Evolutionary conservation across 2,329 filamentous ascomycete species (phyloP).

Genomic region (Harringtonia lauricola): DNA sequence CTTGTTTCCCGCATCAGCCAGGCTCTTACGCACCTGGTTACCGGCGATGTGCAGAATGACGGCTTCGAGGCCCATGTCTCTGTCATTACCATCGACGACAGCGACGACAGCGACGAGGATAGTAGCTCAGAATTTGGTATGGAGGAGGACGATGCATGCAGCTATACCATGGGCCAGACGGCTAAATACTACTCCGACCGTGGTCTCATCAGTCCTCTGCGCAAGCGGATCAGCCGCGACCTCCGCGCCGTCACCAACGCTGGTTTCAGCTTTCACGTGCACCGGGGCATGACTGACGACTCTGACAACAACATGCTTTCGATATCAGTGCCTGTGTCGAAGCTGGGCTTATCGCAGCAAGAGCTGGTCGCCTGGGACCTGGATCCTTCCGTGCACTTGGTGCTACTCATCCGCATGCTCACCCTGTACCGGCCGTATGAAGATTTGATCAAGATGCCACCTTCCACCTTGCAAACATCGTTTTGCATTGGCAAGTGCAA

Average conservation of each 20-base stretch:
- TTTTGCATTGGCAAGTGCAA: constrained; percentile 62
- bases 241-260: constrained; percentile 47
- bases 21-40: constrained; percentile 11
- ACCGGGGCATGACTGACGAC: constrained; percentile 33
- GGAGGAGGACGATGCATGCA: too few species aligned
- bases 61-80: not conserved
- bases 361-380: constrained; percentile 70
- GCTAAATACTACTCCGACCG: not conserved
- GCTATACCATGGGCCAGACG: too few species aligned
- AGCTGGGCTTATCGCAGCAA: constrained; percentile 63
- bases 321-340: constrained; percentile 57
- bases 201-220: not conserved
- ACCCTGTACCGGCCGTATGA: constrained; percentile 49
- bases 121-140: too few species aligned
- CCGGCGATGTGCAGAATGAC: too few species aligned
- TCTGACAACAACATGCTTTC: constrained; percentile 41
- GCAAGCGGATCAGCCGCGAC: constrained; percentile 40
- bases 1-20: not conserved
- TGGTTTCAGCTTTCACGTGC: constrained; percentile 59
- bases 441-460: constrained; percentile 28
- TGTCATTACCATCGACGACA: constrained; percentile 11
- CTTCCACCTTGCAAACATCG: constrained; percentile 20
- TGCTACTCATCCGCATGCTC: constrained; percentile 58
- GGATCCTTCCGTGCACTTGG: constrained; percentile 53
- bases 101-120: constrained; percentile 15